Base-by-base conservation (phyloP, 345 rosid species). In the Camelina neglecta region DNA sequence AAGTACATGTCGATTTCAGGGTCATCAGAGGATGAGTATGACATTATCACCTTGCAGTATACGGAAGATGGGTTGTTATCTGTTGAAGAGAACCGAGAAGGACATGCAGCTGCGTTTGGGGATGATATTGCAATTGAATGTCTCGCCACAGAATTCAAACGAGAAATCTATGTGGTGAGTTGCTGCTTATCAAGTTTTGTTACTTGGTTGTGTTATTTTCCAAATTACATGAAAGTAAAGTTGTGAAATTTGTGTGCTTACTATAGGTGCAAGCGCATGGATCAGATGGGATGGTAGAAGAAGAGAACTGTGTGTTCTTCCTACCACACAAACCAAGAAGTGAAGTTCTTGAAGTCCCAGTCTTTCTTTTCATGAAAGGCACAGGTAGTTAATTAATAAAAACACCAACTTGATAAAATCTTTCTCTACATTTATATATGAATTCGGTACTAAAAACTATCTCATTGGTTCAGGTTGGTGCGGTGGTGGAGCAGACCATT, bases 401-500 rank as follows among this genome's bases (percentile, higher is more conserved):
- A 24, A 31, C 39, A 31, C 41, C 7, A 29, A 60, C 9, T 18
- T 54, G 38, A 18, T 12, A 10, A 8, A 1, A 31, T 12, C n/a
- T 35, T 11, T 55, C 60, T 64, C 6, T 0, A 21, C 23, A 55
- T 33, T 2, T 26, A 9, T 29, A 9, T 29, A 7, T 11, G 21
- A 1, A 1, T 20, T 62, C 58, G 49, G 63, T 64, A 2, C 2
- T 47, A 6, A 38, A 1, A 12, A 1, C 29, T 29, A n/a, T 39
- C 21, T 1, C 6, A 23, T 5, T 73, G 7, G 16, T 66, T 20
- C 85, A 96, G 98, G 98, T 20, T 96, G 98, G 99, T 96, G 97
- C 57, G 97, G 92, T 49, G 99, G 95, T 1, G 99, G 99, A 54
- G 97, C 97, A 33, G 99, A 96, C 78, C 99, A 96, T 75, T 96